Evolutionary conservation across 495 filamentous ascomycete genomes (phyloP), one percentile per base, ranked within the genome.

Genomic region (Neurospora sublineolata): DNA sequence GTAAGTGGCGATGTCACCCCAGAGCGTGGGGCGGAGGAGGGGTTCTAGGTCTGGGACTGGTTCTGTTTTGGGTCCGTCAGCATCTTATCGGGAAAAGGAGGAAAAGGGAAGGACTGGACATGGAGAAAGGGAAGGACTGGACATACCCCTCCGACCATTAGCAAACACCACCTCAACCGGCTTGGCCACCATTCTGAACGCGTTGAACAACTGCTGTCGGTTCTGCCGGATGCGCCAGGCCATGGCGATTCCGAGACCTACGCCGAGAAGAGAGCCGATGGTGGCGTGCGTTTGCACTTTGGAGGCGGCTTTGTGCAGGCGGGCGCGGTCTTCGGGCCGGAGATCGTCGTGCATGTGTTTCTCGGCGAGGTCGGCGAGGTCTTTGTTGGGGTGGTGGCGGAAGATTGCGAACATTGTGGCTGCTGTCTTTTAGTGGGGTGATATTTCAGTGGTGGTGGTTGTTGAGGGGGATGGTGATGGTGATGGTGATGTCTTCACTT

Each of bases 301-400:
- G 6, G 71, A 74, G 12, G 88, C 86, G 8, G 89, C 90, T 6
- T 73, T 79, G 37, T 82, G 81, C 12, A 92, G 81, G 2, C 80
- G 82, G 12, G 87, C 86, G 73, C 89, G 89, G 75, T 92, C 90
- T 14, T 83, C 80, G 72, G 84, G 73, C 16, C 79, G 78, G 37
- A 91, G 84, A 80, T 91, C 89, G 70, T 90, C 84, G 70, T 91
- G 81, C 39, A 90, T 70, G 79, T 91, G 90, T 69, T 88, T 77
- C 71, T 91, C 87, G 37, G 88, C 89, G 12, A 92, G 84, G 33
- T 81, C 78, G 69, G 80, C 77, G 27, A 92, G 84, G 58, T 80
- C 78, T 40, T 89, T 86, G 68, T 86, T 77, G 71, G 81, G 82
- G 67, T 85, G 79, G 68, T 82, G 83, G 69, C 89, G 87, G 76